phyloP scores from a whole-genome alignment of 257 asterid genomes.

The Asclepias syriaca region DNA sequence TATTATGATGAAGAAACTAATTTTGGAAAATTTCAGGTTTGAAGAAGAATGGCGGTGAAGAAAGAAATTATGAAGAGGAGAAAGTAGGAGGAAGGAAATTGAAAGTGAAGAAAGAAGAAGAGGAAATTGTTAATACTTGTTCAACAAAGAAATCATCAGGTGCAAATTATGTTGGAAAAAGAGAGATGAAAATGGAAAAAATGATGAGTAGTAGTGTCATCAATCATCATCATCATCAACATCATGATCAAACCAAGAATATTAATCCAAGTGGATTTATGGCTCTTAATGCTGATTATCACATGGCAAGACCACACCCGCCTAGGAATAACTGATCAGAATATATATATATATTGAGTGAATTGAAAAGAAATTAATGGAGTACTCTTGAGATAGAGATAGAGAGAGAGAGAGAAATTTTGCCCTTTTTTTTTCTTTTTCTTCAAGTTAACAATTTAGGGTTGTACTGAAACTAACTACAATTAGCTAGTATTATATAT shows the following conservation, averaged over 20 bases:
- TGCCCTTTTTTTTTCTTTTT: background rate
- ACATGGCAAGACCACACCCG: slow-evolving; percentile 53
- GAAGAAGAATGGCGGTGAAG: slow-evolving; percentile 19
- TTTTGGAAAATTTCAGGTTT: slow-evolving; percentile 17
- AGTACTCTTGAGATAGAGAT: background rate
- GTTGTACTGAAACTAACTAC: slow-evolving; percentile 4
- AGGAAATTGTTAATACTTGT: slow-evolving; percentile 1
- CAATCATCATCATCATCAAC: background rate
- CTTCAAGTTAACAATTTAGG: background rate
- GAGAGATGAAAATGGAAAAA: slow-evolving; percentile 21
- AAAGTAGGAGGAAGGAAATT: slow-evolving; percentile 34
- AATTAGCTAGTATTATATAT: background rate
- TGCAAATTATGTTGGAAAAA: slow-evolving; percentile 24
- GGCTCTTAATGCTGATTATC: slow-evolving; percentile 62
- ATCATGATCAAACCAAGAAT: slow-evolving; percentile 5
- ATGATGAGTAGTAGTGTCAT: slow-evolving; percentile 15
- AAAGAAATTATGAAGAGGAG: background rate
- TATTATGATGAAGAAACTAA: too few species aligned
- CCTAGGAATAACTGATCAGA: slow-evolving; percentile 53
- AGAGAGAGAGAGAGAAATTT: background rate
- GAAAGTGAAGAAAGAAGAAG: background rate
- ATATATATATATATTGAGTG: background rate
- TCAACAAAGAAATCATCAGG: slow-evolving; percentile 3
- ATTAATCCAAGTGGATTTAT: slow-evolving; percentile 26
- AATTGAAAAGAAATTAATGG: slow-evolving; percentile 1